Evolutionary conservation across 306 rosid species (phyloP), one percentile per base, ranked within the genome.

Genomic region (Malus sylvestris): DNA sequence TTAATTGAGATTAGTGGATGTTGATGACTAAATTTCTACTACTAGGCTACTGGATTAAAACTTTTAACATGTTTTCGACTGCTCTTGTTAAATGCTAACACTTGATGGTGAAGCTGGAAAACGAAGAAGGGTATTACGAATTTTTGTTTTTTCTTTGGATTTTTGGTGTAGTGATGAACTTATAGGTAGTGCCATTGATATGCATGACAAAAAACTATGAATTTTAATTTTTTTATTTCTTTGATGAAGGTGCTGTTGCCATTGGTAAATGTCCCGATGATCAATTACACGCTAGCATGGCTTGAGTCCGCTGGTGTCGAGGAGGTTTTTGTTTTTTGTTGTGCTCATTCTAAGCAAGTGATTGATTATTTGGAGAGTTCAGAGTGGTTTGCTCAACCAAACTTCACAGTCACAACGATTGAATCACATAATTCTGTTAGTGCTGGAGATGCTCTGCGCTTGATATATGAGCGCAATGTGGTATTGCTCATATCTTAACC

Each of bases 261-360:
- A 3, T 71, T 96, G 3, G 97, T 87, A 30, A 96, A 96, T 79
- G 93, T 85, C 74, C 99, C 98, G 2, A 89, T 96, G 99, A 92
- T 96, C 67, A 77, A 90, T 81, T 96, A 93, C 87, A 86, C 98
- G 20, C 76, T 96, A 80, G 88, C 94, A 0, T 96, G 99, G 98
- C 97, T 96, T 29, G 99, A 96, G 87, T 96, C 97, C 4, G 98
- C 99, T 2, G 98, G 97, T 23, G 91, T 96, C 5, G 99, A 92
- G 80, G 99, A 96, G 88, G 99, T 96, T 74, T 88, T 92, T 59
- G 97, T 92, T 29, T 96, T 96, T 81, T 92, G 98, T 74, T 96
- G 98, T 70, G 90, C 98, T 81, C 96, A 96, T 76, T 82, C 99
- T 7, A 91, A 89, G 72, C 99, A 96, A 83, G 97, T 96, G 72